Percentiles rank a stretch among this genome's conserved stretches.
Conservation (phyloP, 345 rosid species). For the Populus tremula region DNA sequence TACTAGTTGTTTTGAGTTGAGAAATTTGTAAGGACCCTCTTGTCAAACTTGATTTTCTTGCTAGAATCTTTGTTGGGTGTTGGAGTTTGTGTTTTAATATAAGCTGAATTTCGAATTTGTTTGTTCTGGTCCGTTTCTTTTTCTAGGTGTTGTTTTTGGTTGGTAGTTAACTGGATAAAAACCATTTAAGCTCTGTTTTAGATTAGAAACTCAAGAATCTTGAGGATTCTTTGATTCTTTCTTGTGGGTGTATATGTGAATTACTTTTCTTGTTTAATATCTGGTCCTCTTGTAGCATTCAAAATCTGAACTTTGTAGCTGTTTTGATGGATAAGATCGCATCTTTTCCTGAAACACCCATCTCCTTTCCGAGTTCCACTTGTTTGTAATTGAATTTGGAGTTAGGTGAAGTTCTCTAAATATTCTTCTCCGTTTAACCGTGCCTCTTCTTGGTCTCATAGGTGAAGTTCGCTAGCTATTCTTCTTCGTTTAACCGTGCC, state of each 20-base stretch:
- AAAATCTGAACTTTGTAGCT: conserved; percentile 15
- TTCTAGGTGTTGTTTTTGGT: conserved; percentile 27
- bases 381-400: conserved; percentile 25
- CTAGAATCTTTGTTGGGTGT: conserved; percentile 34
- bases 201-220: conserved; percentile 22
- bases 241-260: conserved; percentile 17
- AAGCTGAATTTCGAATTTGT: conserved; percentile 27
- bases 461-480: conserved; percentile 1
- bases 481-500: conserved; percentile 1
- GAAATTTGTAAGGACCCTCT: conserved; percentile 5
- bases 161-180: conserved; percentile 29
- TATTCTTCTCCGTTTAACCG: conserved; percentile 3
- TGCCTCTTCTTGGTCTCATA: conserved; percentile 9
- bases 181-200: not conserved
- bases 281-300: conserved; percentile 21
- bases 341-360: conserved; percentile 13
- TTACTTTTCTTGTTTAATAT: conserved; percentile 30
- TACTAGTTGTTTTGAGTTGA: not conserved
- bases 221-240: conserved; percentile 37
- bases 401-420: conserved; percentile 11
- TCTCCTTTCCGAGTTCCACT: conserved; percentile 21
- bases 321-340: conserved; percentile 40
- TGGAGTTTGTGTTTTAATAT: conserved; percentile 6
- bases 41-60: conserved; percentile 17
- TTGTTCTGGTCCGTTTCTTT: conserved; percentile 26